Base-by-base conservation (phyloP, 176 grass and related monocot genomes). In the Triticum turgidum region DNA sequence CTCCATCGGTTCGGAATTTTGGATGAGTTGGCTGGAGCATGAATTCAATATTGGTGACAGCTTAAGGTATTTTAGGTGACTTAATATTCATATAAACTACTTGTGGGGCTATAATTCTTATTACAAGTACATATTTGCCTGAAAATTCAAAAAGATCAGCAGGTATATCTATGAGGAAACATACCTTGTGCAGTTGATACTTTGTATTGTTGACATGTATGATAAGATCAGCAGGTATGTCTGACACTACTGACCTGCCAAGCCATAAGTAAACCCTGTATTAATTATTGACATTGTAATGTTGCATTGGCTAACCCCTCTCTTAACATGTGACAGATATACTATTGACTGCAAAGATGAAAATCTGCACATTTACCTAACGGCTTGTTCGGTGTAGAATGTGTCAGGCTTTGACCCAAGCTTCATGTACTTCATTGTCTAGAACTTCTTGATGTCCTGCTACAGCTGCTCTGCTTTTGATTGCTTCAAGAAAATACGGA, bases 351-450 rank as follows among this genome's bases (percentile, higher is more conserved):
- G 33, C 3, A 54, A 21, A 44, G 20, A 82, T 66, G 17, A 25
- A 71, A 47, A 47, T 38, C 51, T 59, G 2, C 38, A 79, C 41
- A 76, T 35, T 90, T 91, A 98, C 96, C 96, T 95, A 65, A 94
- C 70, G 67, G 96, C 96, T 80, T 92, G 90, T 65, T 92, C 92
- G 9, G 90, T 98, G 80, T 98, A 94, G 80, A 98, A 98, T 67
- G 85, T 98, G 77, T 98, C 93, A 29, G 96, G 93, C 79, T 98
- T 98, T 29, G 90, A 86, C 73, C 96, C 96, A 80, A 98, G 93
- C 86, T 98, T 96, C 96, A 98, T 94, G 69, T 91, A 96, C 90
- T 98, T 98, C 96, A 98, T 98, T 54, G 86, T 82, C 68, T 79
- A 76, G 25, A 22, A 84, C 24, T 69, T 52, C 15, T 90, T 67